Base-by-base conservation (phyloP, 2,329 filamentous ascomycete species). In the Thyridium curvatum region DNA sequence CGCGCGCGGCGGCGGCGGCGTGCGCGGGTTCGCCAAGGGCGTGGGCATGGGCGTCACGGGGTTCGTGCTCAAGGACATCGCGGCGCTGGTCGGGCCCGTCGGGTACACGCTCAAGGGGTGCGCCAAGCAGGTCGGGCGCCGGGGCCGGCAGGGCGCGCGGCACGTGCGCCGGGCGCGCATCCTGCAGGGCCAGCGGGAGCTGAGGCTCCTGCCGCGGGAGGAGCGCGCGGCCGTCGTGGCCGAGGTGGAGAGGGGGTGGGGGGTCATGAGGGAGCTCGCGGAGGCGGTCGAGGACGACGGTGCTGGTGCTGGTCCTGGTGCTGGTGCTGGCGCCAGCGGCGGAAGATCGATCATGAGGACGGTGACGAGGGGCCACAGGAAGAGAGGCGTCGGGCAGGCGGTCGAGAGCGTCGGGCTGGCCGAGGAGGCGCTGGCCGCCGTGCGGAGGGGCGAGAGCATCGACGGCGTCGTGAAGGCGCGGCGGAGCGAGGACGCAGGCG, bases 31-130 rank as follows among this genome's bases (percentile, higher is more conserved):
- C 30, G 49, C 72, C 13, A 62, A 72, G 31, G 81, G 82, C 3
- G 59, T 79, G 0, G 79, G 76, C 12, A 80, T 79, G 66, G 81
- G 81, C 1, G 47, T 84, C 8, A 75, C 71, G 2, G 79, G 81
- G 0, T 71, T 84, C 17, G 66, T 84, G 3, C 64, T 84, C 18
- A 85, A 85, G 54, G 73, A 81, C 37, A 66, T 83, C 6, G 68
- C 79, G 0, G 82, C 80, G 6, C 41, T 82, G 2, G 53, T 81
- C 2, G 77, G 79, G 0, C 77, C 78, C 0, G 48, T 78, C 3
- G 79, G 77, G 0, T 85, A 79, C 48, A 70, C 75, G 0, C 65
- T 82, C 45, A 82, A 84, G 51, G 82, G 82, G 0, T 53, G 82
- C 0, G 68, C 76, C 26, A 82, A 81, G 47, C 75, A 85, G 52